Percentiles rank a stretch among this genome's conserved stretches.
Evolutionary conservation across 257 asterid genomes (phyloP).

Genomic region (Mentha longifolia): DNA sequence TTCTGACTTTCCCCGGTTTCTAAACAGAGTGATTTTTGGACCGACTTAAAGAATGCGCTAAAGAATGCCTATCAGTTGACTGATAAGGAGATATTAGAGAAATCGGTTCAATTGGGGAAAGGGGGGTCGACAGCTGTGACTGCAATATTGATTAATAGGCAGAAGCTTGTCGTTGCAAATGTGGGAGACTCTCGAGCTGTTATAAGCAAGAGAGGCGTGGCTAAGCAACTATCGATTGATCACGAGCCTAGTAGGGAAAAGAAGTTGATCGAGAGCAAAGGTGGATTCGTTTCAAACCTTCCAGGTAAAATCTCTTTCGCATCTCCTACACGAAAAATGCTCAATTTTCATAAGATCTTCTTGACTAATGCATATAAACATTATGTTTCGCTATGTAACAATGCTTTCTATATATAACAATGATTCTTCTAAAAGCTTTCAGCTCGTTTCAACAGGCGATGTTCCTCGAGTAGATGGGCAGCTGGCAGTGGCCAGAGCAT

Average conservation of each 20-base stretch:
- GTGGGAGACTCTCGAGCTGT: conserved; percentile 96
- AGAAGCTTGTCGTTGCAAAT: conserved; percentile 81
- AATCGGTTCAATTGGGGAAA: conserved; percentile 63
- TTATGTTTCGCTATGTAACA: too few species aligned
- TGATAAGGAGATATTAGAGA: conserved; percentile 72
- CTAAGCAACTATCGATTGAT: conserved; percentile 83
- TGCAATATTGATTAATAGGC: conserved; percentile 73
- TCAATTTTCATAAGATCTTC: too few species aligned
- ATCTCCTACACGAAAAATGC: too few species aligned
- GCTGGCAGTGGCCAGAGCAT: conserved; percentile 94
- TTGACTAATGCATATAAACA: too few species aligned
- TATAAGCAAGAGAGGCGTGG: conserved; percentile 63
- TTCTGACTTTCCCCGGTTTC: too few species aligned
- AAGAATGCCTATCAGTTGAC: conserved; percentile 68
- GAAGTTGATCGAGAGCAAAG: conserved; percentile 80
- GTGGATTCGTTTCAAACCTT: conserved; percentile 86
- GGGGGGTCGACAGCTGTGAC: conserved; percentile 98
- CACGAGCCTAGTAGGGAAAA: conserved; percentile 87
- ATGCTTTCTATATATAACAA: too few species aligned
- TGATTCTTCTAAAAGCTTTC: not conserved
- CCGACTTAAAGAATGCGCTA: conserved; percentile 57
- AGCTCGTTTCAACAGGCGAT: conserved; percentile 52
- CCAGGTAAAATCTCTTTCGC: conserved; percentile 55
- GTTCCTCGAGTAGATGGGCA: conserved; percentile 97
- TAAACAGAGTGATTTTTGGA: conserved; percentile 79